A percentile compares a stretch with the other conserved stretches of the same genome.
Conservation (phyloP, 148 eudicot genomes). For the Polygonum aviculare region DNA sequence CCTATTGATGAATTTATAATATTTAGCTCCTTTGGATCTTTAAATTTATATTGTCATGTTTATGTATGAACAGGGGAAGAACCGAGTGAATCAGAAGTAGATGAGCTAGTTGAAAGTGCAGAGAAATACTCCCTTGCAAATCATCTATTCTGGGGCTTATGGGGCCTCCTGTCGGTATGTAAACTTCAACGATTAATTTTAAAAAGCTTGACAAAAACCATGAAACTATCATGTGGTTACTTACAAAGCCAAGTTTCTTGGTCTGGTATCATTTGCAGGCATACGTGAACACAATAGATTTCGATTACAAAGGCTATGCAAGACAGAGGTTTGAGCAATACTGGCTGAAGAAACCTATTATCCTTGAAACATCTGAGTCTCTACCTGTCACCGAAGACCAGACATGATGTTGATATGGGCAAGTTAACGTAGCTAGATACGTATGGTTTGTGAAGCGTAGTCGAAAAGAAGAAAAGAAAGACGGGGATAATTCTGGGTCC, state of each 20-base stretch:
- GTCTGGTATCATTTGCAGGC: constrained; percentile 31
- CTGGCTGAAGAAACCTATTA: constrained; percentile 68
- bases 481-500: neutral
- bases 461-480: neutral
- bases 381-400: neutral
- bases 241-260: neutral
- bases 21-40: neutral
- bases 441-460: neutral
- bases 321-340: constrained; percentile 74
- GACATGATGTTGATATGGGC: neutral
- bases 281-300: constrained; percentile 81
- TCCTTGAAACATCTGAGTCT: constrained; percentile 28
- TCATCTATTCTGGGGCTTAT: constrained; percentile 91
- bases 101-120: constrained; percentile 41
- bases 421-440: no score
- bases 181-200: neutral
- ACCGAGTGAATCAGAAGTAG: constrained; percentile 48
- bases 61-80: constrained; percentile 35
- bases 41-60: neutral
- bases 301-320: constrained; percentile 85
- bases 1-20: neutral
- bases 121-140: constrained; percentile 79
- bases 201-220: neutral
- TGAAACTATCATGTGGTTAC: neutral
- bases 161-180: constrained; percentile 87